A percentile compares a stretch with the other conserved stretches of the same genome.
Conservation (phyloP, 1,284 basidiomycete genomes). For the Cystobasidium sp. region DNA sequence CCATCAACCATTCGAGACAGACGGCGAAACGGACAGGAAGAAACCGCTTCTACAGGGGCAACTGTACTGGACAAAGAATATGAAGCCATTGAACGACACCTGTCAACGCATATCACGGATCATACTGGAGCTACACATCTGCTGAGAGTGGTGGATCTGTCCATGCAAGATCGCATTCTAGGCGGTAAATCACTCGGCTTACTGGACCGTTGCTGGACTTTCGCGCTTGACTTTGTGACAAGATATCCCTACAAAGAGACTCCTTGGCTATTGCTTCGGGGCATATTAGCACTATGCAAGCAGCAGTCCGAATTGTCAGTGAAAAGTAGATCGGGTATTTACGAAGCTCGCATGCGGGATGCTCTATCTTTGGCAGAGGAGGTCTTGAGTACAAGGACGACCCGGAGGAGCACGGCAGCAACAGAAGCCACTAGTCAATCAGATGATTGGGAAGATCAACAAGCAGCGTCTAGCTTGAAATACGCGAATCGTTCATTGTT, state of each 20-base stretch:
- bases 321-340: neutral
- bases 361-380: neutral
- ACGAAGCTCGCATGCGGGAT: neutral
- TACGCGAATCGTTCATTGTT: neutral
- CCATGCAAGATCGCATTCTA: neutral
- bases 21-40: neutral
- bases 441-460: neutral
- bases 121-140: conserved; percentile 31
- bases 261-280: conserved; percentile 41
- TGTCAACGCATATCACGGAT: conserved; percentile 18
- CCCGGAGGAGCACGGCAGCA: too few species aligned
- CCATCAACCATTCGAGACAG: neutral
- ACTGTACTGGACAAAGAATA: neutral
- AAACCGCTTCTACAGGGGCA: neutral
- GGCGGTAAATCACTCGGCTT: neutral
- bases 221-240: conserved; percentile 20
- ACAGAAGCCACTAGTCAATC: neutral
- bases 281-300: neutral
- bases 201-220: neutral
- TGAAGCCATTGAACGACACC: neutral
- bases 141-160: conserved; percentile 11
- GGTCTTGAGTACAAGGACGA: neutral
- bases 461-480: neutral
- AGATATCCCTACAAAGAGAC: conserved; percentile 40
- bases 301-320: neutral